Conservation (phyloP, 345 rosid species). For the Rhodamnia rubescens region DNA sequence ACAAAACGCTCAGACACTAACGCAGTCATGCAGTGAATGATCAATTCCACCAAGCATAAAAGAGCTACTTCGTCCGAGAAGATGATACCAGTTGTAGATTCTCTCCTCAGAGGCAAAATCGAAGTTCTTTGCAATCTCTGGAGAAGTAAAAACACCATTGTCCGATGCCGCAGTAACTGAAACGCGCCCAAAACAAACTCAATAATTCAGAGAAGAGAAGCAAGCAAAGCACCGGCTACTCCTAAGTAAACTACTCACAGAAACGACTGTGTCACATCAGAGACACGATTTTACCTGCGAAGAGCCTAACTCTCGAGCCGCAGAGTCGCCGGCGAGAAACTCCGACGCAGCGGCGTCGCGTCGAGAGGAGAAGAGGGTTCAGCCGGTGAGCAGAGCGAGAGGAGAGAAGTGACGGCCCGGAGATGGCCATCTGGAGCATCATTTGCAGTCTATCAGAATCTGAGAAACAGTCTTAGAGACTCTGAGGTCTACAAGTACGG, state of each 20-base stretch:
- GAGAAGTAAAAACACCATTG: slow-evolving; percentile 53
- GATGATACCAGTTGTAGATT: slow-evolving; percentile 72
- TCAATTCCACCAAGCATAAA: background rate
- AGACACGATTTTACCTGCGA: slow-evolving; percentile 16
- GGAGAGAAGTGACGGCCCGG: slow-evolving; percentile 36
- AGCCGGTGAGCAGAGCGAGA: slow-evolving; percentile 43
- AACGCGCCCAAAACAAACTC: background rate
- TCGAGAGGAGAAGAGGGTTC: slow-evolving; percentile 63
- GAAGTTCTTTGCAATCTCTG: slow-evolving; percentile 70
- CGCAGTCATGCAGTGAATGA: background rate
- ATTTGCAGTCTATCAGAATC: background rate
- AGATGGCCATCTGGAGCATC: slow-evolving; percentile 31
- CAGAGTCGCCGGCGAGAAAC: slow-evolving; percentile 15
- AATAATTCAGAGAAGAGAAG: background rate
- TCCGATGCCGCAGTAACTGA: slow-evolving; percentile 50
- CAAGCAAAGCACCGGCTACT: background rate
- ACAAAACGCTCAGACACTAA: background rate
- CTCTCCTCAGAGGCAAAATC: slow-evolving; percentile 85
- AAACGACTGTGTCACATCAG: background rate
- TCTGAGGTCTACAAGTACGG: background rate
- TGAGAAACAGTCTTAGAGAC: background rate
- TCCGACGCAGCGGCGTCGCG: slow-evolving; percentile 26
- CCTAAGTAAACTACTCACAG: background rate
- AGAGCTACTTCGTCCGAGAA: background rate
- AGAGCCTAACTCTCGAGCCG: slow-evolving; percentile 8